A percentile compares a stretch with the other conserved stretches of the same genome.
Conservation (phyloP, 2,329 filamentous ascomycete species). For the Pseudopithomyces chartarum region DNA sequence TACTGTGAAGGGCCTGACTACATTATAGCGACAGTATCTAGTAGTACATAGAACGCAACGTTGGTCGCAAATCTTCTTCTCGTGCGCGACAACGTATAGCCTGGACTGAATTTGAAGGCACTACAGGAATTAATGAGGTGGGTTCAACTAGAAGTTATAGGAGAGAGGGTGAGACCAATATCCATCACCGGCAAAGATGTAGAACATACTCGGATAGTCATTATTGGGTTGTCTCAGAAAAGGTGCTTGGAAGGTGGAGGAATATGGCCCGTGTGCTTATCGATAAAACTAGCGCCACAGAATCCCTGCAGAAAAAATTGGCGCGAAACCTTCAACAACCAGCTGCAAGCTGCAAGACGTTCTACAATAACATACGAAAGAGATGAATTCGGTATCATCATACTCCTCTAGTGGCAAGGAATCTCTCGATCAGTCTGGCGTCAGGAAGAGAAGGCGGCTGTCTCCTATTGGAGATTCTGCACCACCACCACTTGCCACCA, state of each 20-base stretch:
- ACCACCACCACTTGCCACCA: conserved; percentile 23
- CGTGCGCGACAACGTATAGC: too few species aligned
- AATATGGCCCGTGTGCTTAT: conserved; percentile 1
- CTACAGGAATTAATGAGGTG: too few species aligned
- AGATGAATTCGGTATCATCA: conserved; percentile 16
- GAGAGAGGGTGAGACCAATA: too few species aligned
- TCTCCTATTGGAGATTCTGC: conserved; percentile 26
- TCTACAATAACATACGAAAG: not conserved
- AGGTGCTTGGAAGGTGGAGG: not conserved
- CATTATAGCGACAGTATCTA: too few species aligned
- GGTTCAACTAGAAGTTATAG: too few species aligned
- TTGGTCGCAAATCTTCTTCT: too few species aligned
- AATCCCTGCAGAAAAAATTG: conserved; percentile 2
- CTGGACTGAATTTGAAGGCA: too few species aligned
- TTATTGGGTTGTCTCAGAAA: not conserved
- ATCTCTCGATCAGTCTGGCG: conserved; percentile 33
- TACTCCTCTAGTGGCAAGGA: conserved; percentile 30
- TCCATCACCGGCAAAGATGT: too few species aligned
- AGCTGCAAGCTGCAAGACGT: not conserved
- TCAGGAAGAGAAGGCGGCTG: conserved; percentile 44
- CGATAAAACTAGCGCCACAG: not conserved
- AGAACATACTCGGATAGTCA: too few species aligned
- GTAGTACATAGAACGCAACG: too few species aligned
- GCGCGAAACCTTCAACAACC: not conserved
- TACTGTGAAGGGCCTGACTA: too few species aligned